phyloP scores from a whole-genome alignment of 73 alveolate species.

The Tetrahymena borealis region DNA sequence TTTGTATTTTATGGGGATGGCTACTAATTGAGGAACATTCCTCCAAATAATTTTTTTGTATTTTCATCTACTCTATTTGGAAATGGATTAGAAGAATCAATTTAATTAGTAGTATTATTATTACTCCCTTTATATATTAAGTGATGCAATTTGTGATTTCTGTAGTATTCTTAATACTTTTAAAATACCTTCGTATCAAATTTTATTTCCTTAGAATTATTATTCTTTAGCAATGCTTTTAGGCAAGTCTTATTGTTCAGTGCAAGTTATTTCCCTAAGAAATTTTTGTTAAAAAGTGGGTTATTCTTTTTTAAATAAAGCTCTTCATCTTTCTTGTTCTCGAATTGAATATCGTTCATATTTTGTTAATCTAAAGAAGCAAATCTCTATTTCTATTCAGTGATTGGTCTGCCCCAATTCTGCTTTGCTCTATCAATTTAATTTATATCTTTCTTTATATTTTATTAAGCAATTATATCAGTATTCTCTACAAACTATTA shows the following conservation, averaged over 20 bases:
- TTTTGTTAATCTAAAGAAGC: not conserved
- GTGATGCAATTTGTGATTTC: not conserved
- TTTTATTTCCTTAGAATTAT: not conserved
- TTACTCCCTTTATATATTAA: not conserved
- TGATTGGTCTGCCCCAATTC: not conserved
- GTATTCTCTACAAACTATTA: not conserved
- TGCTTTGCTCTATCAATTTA: not conserved
- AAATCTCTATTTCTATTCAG: not conserved
- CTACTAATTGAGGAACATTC: not conserved
- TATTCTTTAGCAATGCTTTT: not conserved
- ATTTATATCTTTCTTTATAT: not conserved
- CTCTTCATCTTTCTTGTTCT: not conserved
- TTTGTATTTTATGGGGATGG: not conserved
- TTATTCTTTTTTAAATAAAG: not conserved
- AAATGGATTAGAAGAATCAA: not conserved
- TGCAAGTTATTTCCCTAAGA: not conserved
- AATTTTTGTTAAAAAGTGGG: not conserved
- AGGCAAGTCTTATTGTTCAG: not conserved
- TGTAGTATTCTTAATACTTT: not conserved
- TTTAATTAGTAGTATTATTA: not conserved
- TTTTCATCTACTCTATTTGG: not conserved
- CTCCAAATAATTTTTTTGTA: not conserved
- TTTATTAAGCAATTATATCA: not conserved
- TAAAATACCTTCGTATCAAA: not conserved
- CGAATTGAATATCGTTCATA: not conserved